These are phyloP conservation scores for Cucurbita pepo DNA, from an alignment of 306 rosid genomes.

Conservation along the genomic window DNA sequence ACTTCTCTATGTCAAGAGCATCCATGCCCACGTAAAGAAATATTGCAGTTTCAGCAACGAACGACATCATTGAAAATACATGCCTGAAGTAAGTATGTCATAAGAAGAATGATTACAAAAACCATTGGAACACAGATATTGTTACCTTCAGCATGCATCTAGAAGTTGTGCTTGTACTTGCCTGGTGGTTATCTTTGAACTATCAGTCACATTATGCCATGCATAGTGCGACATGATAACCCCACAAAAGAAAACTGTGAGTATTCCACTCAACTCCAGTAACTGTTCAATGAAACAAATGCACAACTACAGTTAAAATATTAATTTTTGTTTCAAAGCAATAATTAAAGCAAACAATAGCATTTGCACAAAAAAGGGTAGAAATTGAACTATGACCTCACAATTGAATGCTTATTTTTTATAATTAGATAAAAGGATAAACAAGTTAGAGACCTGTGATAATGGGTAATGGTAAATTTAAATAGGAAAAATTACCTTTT, in stretches of 20 bases:
- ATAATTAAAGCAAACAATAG: background rate
- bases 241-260: conserved; percentile 91
- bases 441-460: background rate
- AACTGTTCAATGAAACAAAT: conserved; percentile 28
- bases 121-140: background rate
- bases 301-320: background rate
- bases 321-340: background rate
- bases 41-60: conserved; percentile 78
- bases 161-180: conserved; percentile 10
- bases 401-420: background rate
- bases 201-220: conserved; percentile 62
- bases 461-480: no score
- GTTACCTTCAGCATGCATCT: background rate
- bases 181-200: conserved; percentile 73
- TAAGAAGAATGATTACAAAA: conserved; percentile 5
- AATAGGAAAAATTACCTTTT: no score
- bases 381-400: background rate
- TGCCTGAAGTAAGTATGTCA: conserved; percentile 32
- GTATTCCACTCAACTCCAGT: conserved; percentile 74
- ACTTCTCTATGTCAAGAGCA: conserved; percentile 81
- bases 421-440: background rate
- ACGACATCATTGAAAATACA: conserved; percentile 75
- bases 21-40: conserved; percentile 93
- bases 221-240: conserved; percentile 85
- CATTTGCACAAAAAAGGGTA: background rate